Conservation (phyloP, 2,329 filamentous ascomycete species). For the Epichloe typhina region DNA sequence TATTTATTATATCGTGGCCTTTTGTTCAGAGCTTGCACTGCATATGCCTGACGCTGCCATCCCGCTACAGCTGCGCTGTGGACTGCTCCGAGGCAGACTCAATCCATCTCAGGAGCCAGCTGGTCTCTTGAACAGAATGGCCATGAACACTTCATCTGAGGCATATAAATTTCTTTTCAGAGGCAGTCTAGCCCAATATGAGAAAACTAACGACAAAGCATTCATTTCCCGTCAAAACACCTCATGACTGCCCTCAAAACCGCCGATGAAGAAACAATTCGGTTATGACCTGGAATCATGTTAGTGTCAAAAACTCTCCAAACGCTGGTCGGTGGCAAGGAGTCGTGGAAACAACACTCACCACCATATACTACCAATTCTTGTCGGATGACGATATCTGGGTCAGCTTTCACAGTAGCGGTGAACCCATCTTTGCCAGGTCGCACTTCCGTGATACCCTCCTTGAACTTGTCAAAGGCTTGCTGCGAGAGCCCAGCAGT, state of each 20-base stretch:
- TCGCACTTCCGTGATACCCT: conserved; percentile 28
- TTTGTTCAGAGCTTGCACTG: no score
- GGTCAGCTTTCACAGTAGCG: conserved; percentile 29
- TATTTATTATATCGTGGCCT: no score
- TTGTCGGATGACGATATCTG: conserved; percentile 36
- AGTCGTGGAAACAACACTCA: conserved; percentile 18
- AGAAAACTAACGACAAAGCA: no score
- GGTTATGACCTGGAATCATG: conserved; percentile 47
- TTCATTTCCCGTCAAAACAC: conserved; percentile 36
- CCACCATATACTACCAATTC: conserved; percentile 42
- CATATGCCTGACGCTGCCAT: no score
- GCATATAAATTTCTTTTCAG: no score
- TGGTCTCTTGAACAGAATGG: no score
- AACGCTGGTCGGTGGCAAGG: not conserved
- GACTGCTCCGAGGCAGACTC: no score
- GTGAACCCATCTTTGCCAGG: conserved; percentile 33
- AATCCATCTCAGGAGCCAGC: no score
- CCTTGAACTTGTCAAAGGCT: conserved; percentile 31
- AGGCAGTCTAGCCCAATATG: no score
- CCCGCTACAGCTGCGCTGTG: no score
- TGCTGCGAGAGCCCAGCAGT: conserved; percentile 22
- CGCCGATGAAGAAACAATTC: conserved; percentile 51
- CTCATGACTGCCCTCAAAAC: conserved; percentile 52
- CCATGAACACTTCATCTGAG: no score
- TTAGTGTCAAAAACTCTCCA: not conserved